Percentiles rank a stretch among this genome's conserved stretches.
Conservation (phyloP, 805 yeast species). For the Hanseniaspora guilliermondii region DNA sequence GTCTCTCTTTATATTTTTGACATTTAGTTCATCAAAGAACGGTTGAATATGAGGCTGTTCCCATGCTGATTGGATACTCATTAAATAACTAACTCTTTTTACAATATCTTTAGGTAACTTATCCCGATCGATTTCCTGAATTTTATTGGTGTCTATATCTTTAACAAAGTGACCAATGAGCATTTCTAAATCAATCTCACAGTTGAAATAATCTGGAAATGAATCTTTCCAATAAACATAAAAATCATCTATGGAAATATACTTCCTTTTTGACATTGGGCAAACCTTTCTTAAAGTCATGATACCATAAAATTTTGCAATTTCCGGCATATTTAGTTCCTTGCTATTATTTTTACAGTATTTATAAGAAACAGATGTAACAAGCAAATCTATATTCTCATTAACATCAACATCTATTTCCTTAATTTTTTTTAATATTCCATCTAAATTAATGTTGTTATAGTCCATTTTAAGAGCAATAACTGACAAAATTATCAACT, state of each 20-base stretch:
- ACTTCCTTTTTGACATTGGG: constrained; percentile 16
- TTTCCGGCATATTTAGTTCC: constrained; percentile 28
- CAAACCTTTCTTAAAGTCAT: constrained; percentile 35
- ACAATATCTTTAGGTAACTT: constrained; percentile 38
- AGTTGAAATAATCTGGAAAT: constrained; percentile 51
- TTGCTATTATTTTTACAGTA: neutral
- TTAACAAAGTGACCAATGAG: constrained; percentile 45
- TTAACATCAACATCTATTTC: neutral
- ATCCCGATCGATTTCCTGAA: constrained; percentile 43
- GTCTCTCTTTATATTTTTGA: constrained; percentile 42
- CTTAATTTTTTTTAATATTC: neutral
- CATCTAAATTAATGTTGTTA: neutral
- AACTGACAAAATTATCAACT: neutral
- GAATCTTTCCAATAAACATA: constrained; percentile 49
- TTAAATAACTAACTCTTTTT: constrained; percentile 40
- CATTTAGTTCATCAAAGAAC: constrained; percentile 47
- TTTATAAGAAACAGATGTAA: neutral
- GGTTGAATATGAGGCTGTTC: constrained; percentile 49
- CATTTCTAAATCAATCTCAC: constrained; percentile 43
- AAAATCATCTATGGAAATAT: constrained; percentile 39
- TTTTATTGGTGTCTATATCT: constrained; percentile 31
- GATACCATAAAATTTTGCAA: constrained; percentile 55
- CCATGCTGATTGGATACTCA: constrained; percentile 49
- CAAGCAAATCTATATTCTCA: neutral
- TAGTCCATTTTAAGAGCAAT: constrained; percentile 4